Evolutionary conservation across 805 yeast genomes (phyloP).

Genomic region (Nakazawaea anatomiae): DNA sequence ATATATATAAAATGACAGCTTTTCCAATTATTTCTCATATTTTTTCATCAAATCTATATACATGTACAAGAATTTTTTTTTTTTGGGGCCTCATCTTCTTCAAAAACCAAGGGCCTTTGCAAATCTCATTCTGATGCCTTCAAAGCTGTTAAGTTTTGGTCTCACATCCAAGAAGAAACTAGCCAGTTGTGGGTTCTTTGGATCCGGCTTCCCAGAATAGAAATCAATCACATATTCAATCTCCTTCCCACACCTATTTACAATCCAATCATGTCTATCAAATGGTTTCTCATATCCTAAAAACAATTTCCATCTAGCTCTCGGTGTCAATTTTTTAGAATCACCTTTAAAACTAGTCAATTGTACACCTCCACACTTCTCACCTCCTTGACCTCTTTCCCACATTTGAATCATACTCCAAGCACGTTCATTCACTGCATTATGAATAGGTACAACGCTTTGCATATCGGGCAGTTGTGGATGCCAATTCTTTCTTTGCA

Average conservation of each 20-base stretch:
- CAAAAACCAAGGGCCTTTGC: constrained; percentile 32
- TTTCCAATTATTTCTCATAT: constrained; percentile 31
- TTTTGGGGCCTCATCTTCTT: too few species aligned
- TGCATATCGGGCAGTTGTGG: constrained; percentile 82
- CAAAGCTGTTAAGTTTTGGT: constrained; percentile 79
- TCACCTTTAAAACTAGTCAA: constrained; percentile 88
- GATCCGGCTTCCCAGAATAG: constrained; percentile 55
- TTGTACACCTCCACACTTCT: constrained; percentile 77
- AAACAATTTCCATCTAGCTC: constrained; percentile 65
- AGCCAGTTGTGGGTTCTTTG: constrained; percentile 38
- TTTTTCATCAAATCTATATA: not conserved
- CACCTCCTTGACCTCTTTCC: constrained; percentile 62
- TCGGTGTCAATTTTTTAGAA: constrained; percentile 76
- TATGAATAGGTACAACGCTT: constrained; percentile 89
- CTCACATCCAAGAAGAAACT: constrained; percentile 83
- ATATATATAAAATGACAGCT: constrained; percentile 26
- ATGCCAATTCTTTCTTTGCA: constrained; percentile 85
- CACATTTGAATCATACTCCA: constrained; percentile 81
- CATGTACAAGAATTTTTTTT: too few species aligned
- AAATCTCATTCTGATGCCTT: constrained; percentile 72
- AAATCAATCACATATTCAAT: constrained; percentile 93
- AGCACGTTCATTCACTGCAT: constrained; percentile 87
- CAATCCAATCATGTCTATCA: constrained; percentile 94
- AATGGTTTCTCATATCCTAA: constrained; percentile 78
- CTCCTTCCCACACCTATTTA: constrained; percentile 76